phyloP scores from a whole-genome alignment of 495 filamentous ascomycete genomes.

The Trichoderma erinaceum region DNA sequence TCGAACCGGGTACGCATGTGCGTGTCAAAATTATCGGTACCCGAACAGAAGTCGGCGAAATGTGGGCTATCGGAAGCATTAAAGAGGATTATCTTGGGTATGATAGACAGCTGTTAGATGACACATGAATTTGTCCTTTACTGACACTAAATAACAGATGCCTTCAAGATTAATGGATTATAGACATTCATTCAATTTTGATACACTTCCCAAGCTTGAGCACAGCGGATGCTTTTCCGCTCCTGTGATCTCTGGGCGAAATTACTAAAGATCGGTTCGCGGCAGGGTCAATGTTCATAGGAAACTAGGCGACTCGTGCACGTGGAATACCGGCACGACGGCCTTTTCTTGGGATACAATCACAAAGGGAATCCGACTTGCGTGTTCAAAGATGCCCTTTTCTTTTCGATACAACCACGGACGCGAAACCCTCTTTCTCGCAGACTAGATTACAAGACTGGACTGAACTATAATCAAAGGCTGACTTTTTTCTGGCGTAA shows the following conservation, averaged over 20 bases:
- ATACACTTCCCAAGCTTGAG: not conserved
- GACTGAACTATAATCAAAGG: not conserved
- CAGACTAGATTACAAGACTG: not conserved
- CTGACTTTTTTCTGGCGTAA: not conserved
- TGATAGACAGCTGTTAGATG: not conserved
- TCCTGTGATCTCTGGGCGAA: not conserved
- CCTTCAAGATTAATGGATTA: slow-evolving; percentile 8
- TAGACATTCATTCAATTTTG: not conserved
- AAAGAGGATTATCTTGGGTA: slow-evolving; percentile 72
- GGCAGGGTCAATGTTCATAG: not conserved
- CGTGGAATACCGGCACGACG: not conserved
- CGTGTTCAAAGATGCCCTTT: not conserved
- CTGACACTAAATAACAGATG: not conserved
- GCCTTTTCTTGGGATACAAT: not conserved
- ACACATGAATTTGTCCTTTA: not conserved
- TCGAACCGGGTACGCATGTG: slow-evolving; percentile 88
- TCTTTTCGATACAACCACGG: not conserved
- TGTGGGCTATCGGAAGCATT: slow-evolving; percentile 95
- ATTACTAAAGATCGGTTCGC: not conserved
- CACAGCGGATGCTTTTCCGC: not conserved
- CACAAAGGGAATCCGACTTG: not conserved
- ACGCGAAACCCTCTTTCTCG: not conserved
- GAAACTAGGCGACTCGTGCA: not conserved
- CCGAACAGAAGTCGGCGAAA: slow-evolving; percentile 81
- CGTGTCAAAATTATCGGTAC: slow-evolving; percentile 90